These are phyloP conservation scores for Serendipita sp. DNA, from an alignment of 768 basidiomycete genomes.

Conservation along the genomic window DNA sequence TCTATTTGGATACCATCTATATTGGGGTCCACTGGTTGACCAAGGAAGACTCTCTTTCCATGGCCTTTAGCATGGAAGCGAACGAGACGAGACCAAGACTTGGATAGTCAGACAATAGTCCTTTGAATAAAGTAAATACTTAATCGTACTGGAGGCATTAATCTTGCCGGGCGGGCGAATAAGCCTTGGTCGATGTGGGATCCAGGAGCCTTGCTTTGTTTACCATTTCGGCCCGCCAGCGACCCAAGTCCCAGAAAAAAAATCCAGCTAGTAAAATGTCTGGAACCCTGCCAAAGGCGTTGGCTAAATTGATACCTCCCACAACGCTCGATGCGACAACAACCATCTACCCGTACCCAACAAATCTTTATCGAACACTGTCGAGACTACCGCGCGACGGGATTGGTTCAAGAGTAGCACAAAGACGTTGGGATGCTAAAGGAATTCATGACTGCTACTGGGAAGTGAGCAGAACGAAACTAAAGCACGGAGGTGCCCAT, in stretches of 20 bases:
- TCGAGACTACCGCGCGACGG: constrained; percentile 51
- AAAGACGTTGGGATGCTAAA: constrained; percentile 57
- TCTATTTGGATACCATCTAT: constrained; percentile 37
- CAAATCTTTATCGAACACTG: constrained; percentile 53
- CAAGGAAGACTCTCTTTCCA: constrained; percentile 45
- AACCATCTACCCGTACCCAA: not conserved
- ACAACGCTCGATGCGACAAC: not conserved
- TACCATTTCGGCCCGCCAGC: not conserved
- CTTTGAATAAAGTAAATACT: not conserved
- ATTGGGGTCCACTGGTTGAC: constrained; percentile 50
- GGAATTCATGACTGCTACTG: constrained; percentile 53
- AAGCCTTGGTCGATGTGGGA: not conserved
- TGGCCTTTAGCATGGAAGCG: constrained; percentile 70
- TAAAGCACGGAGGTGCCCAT: constrained; percentile 58
- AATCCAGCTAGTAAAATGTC: constrained; percentile 6
- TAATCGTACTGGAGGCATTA: not conserved
- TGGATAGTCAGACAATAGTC: not conserved
- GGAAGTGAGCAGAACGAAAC: constrained; percentile 50
- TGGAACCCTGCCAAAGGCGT: not conserved
- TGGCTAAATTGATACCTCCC: not conserved
- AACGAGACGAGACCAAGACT: constrained; percentile 57
- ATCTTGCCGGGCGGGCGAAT: no score
- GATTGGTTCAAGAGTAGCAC: constrained; percentile 50
- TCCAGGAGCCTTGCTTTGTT: not conserved
- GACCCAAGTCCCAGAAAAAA: not conserved